Evolutionary conservation across 2,329 filamentous ascomycete genomes (phyloP), one percentile per base, ranked within the genome.

Genomic region (Rasamsonia emersonii): DNA sequence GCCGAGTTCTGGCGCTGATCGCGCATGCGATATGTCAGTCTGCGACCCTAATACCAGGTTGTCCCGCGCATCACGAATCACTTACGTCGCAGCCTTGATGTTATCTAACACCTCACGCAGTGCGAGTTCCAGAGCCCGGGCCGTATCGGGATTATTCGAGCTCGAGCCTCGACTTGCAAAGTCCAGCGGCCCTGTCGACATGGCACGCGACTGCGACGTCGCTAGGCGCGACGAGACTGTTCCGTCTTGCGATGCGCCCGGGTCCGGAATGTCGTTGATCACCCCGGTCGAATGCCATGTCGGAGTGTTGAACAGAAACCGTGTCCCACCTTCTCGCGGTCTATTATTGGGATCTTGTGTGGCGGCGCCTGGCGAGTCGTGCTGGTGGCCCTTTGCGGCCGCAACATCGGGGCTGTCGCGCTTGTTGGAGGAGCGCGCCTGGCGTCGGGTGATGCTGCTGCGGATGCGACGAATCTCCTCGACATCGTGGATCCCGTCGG

Each of bases 401-500:
- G 61, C 58, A 4, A 73, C 73, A 10, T 77, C 79, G n/a, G 76
- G 77, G 21, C 66, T 67, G 33, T 79, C 75, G 37, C 75, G 71
- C 37, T 70, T 73, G 14, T 68, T 63, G 9, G 73, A 61, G 2
- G 78, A 77, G 47, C 84, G 75, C 2, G 85, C 79, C 54, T 94
- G 86, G 38, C 89, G 73, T 42, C 89, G 72, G 16, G 89, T 96
- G 57, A 96, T 93, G 39, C 77, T 74, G 26, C 85, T 84, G 32
- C 89, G 77, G 49, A 93, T 66, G 58, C 82, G 84, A 45, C 75
- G 74, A 49, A 96, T 96, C 58, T 85, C 84, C 5, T 89, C 84
- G 37, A 95, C 84, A 63, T 93, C 72, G 60, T 96, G 89, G 27
- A 94, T 64, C 30, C 88, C 88, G 61, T 96, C 89, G 1, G 89